phyloP scores from a whole-genome alignment of 2,329 filamentous ascomycete species.

The Didymella lethalis region DNA sequence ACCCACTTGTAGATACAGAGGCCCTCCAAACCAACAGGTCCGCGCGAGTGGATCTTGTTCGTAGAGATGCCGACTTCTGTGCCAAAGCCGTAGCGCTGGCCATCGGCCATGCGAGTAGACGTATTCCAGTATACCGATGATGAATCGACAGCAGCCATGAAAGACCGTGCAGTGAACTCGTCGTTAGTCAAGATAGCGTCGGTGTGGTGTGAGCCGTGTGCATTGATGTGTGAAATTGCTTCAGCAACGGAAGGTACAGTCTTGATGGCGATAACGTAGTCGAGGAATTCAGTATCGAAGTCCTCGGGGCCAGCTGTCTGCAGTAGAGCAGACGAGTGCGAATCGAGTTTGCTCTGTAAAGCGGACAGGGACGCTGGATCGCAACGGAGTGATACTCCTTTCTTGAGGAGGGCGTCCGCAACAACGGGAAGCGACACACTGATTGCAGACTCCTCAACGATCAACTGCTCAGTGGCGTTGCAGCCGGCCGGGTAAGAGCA shows the following conservation, averaged over 20 bases:
- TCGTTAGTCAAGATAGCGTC: constrained; percentile 85
- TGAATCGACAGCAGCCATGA: constrained; percentile 86
- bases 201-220: constrained; percentile 91
- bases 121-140: constrained; percentile 98
- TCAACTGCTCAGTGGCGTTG: constrained; percentile 90
- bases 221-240: constrained; percentile 89
- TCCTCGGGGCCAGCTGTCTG: constrained; percentile 74
- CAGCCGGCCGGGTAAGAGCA: constrained; percentile 94
- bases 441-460: constrained; percentile 79
- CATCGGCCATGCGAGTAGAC: constrained; percentile 91
- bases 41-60: constrained; percentile 95
- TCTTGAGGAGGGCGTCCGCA: constrained; percentile 74
- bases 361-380: constrained; percentile 73
- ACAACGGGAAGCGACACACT: constrained; percentile 72
- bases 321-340: constrained; percentile 57
- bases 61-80: constrained; percentile 98
- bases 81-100: constrained; percentile 96
- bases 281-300: constrained; percentile 88
- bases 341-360: constrained; percentile 60
- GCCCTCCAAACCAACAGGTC: constrained; percentile 92
- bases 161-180: constrained; percentile 73
- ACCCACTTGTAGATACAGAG: constrained; percentile 98
- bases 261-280: constrained; percentile 84
- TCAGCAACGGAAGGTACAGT: constrained; percentile 70
- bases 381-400: constrained; percentile 84